Evolutionary conservation across 306 rosid species (phyloP), one percentile per base, ranked within the genome.

Genomic region (Mimosa bimucronata): DNA sequence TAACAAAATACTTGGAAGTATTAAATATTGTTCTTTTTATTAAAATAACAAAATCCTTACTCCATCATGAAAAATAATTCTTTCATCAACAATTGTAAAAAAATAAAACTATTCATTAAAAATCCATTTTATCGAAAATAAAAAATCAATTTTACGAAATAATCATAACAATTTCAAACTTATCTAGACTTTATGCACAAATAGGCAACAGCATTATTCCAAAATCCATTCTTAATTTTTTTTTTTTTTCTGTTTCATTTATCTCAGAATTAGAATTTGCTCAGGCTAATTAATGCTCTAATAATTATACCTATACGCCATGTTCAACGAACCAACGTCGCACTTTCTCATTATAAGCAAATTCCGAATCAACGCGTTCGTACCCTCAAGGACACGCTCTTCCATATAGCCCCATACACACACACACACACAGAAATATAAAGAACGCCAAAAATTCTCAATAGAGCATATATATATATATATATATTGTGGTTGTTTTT

Each of bases 321-420:
- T 52, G 62, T 71, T 64, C 76, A 31, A 2, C 48, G 77, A 82
- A 82, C 66, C 46, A 82, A 34, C 78, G 38, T 76, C 15, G 77
- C 67, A 76, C 46, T 44, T 71, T 79, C 73, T 71, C 75, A 3
- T 15, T 25, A 40, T 34, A n/a, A 50, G 19, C 26, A 30, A 30
- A 30, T 29, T 29, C 69, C n/a, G 41, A 15, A 16, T 29, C 71
- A 30, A 28, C 34, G 1, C 40, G 48, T 15, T 21, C 28, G 57
- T 26, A 44, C 69, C 70, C 25, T 69, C 34, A 70, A 42, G 31
- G 55, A 70, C 83, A 48, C 74, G 74, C 57, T 73, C 65, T 26
- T 21, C 72, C 50, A 76, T 53, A 21, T 11, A 41, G 45, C 57
- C 16, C 23, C 9, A n/a, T n/a, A n/a, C n/a, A n/a, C n/a, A n/a